Percentiles rank a stretch among this genome's conserved stretches.
These are phyloP conservation scores for Komagataella pastoris DNA, from an alignment of 805 yeast genomes.

Conservation along the genomic window DNA sequence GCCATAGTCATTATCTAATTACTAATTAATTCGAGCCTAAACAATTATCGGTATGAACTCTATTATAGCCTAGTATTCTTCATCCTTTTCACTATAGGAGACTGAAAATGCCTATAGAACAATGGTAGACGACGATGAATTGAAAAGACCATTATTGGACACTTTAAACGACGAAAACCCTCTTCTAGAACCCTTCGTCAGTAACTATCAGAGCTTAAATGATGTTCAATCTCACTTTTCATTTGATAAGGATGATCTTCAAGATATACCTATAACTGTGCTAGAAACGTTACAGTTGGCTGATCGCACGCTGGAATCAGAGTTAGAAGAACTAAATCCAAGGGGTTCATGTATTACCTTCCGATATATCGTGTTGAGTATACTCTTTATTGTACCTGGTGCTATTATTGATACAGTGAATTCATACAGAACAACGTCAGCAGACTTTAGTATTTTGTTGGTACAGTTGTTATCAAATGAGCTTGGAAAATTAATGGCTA, in stretches of 20 bases:
- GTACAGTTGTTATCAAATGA: slow-evolving; percentile 37
- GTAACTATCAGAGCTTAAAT: slow-evolving; percentile 46
- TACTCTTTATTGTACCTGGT: slow-evolving; percentile 23
- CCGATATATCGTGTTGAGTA: slow-evolving; percentile 20
- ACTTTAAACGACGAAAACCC: not conserved
- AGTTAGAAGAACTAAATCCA: slow-evolving; percentile 8
- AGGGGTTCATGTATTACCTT: slow-evolving; percentile 18
- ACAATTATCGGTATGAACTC: not conserved
- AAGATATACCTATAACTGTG: not conserved
- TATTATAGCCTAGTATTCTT: not conserved
- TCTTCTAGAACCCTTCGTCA: slow-evolving; percentile 39
- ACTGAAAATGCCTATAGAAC: not conserved
- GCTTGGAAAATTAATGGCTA: slow-evolving; percentile 31
- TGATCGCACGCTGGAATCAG: not conserved
- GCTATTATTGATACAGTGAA: slow-evolving; percentile 26
- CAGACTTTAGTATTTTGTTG: slow-evolving; percentile 36
- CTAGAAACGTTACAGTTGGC: not conserved
- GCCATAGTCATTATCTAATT: not conserved
- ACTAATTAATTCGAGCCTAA: not conserved
- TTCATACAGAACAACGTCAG: slow-evolving; percentile 19
- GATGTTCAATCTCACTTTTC: slow-evolving; percentile 50
- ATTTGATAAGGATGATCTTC: not conserved
- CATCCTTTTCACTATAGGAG: not conserved
- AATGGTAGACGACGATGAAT: not conserved
- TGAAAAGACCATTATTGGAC: not conserved